Conservation (phyloP, 129 eudicot genomes). For the Gnaphalium uliginosum region DNA sequence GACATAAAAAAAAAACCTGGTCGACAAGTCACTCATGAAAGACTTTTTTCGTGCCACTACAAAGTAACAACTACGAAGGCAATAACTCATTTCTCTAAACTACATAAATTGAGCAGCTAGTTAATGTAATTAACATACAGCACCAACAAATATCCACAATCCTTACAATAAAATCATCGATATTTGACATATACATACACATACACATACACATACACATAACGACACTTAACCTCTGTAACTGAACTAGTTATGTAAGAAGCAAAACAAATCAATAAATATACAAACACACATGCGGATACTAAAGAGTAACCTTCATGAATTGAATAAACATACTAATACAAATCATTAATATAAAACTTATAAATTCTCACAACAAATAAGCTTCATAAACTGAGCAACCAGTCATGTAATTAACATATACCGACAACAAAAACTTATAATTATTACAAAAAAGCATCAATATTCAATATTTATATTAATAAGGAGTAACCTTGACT, state of each 20-base stretch:
- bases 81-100: not conserved
- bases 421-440: not conserved
- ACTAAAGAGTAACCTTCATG: too few relatives aligned
- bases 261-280: not conserved
- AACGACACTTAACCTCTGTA: too few relatives aligned
- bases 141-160: too few relatives aligned
- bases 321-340: too few relatives aligned
- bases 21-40: not conserved
- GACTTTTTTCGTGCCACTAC: not conserved
- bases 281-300: not conserved
- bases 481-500: slow-evolving; percentile 40
- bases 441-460: not conserved
- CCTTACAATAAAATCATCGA: too few relatives aligned
- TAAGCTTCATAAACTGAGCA: not conserved
- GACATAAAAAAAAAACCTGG: not conserved
- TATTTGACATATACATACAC: too few relatives aligned
- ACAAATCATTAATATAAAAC: too few relatives aligned
- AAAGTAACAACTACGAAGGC: too few relatives aligned
- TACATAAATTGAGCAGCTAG: not conserved
- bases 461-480: not conserved
- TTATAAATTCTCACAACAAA: too few relatives aligned
- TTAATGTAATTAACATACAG: not conserved
- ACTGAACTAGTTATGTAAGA: too few relatives aligned
- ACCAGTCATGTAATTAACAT: not conserved
- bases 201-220: too few relatives aligned